Evolutionary conservation across 306 rosid species (phyloP).

Genomic region (Gynostemma pentaphyllum): DNA sequence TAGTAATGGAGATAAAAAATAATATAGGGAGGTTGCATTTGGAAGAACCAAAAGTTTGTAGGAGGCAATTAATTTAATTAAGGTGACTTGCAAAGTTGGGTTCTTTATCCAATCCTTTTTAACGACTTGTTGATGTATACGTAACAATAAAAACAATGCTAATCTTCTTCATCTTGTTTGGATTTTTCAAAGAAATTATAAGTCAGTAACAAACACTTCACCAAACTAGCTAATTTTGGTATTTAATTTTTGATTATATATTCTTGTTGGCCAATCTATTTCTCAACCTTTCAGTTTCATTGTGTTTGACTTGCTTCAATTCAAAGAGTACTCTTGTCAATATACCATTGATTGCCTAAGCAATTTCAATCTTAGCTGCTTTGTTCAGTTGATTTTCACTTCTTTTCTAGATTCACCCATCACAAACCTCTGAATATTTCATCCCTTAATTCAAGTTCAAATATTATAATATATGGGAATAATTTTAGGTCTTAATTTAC

Average conservation of each 20-base stretch:
- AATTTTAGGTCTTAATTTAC: too few species aligned
- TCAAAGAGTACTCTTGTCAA: slow-evolving; percentile 18
- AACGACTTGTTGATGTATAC: not conserved
- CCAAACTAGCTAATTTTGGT: too few species aligned
- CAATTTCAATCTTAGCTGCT: too few species aligned
- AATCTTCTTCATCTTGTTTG: not conserved
- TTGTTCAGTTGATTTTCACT: too few species aligned
- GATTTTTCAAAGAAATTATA: slow-evolving; percentile 20
- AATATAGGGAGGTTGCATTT: not conserved
- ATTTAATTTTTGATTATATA: slow-evolving; percentile 1
- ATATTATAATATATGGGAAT: too few species aligned
- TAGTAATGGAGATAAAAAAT: not conserved
- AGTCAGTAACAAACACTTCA: slow-evolving; percentile 64
- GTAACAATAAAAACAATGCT: not conserved
- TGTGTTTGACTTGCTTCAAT: slow-evolving; percentile 17
- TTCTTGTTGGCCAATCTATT: slow-evolving; percentile 58
- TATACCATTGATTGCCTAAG: too few species aligned
- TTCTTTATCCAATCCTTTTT: slow-evolving; percentile 2
- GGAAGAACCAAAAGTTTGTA: not conserved
- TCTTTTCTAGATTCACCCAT: too few species aligned
- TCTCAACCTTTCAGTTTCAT: slow-evolving; percentile 8
- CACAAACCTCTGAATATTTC: too few species aligned
- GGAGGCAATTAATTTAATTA: not conserved
- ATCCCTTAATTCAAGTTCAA: too few species aligned
- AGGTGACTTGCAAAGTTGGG: not conserved